Conservation (phyloP, 345 rosid species). For the Turnera subulata region DNA sequence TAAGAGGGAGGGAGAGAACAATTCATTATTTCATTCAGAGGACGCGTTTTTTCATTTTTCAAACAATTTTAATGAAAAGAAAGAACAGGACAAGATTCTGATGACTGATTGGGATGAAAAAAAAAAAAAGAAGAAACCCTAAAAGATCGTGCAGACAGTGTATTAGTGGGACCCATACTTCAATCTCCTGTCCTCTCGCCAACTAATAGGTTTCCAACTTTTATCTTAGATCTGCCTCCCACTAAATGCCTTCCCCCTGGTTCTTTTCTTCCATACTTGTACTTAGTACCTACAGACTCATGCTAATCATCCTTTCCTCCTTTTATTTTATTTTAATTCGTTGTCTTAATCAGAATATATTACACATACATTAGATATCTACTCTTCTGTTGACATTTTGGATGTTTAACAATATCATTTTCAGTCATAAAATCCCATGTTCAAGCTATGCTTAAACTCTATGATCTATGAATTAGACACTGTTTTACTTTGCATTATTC, state of each 20-base stretch:
- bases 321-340: neutral
- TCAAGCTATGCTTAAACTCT: neutral
- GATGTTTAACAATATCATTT: neutral
- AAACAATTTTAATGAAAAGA: too few species aligned
- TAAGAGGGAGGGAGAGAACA: too few species aligned
- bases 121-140: too few species aligned
- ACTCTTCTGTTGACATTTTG: neutral
- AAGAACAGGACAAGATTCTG: too few species aligned
- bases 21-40: too few species aligned
- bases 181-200: neutral
- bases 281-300: too few species aligned
- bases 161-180: neutral
- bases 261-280: too few species aligned
- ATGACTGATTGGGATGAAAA: too few species aligned
- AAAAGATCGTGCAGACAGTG: slow-evolving; percentile 4
- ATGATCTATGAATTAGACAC: neutral
- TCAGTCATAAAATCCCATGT: neutral
- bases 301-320: too few species aligned
- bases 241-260: neutral
- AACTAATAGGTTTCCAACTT: neutral
- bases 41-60: too few species aligned
- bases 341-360: neutral
- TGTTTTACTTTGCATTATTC: too few species aligned
- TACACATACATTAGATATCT: neutral
- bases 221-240: neutral